Percentiles rank a stretch among this genome's conserved stretches.
Conservation (phyloP, 228 moss, liverwort and hornwort species). For the Sphagnum fallax region DNA sequence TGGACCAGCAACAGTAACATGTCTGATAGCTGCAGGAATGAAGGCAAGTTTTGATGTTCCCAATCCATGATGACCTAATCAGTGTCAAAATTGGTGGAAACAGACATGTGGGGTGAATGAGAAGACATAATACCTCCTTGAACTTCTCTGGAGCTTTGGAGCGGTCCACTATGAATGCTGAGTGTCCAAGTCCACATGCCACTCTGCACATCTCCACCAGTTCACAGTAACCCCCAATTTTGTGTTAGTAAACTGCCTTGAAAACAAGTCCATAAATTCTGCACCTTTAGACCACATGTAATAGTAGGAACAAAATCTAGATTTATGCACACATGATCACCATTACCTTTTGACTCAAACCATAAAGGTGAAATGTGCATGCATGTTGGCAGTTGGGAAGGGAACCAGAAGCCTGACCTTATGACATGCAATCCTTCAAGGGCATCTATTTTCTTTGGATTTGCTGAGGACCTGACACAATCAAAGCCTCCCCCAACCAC, state of each 20-base stretch:
- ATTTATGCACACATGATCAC: background rate
- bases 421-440: slow-evolving; percentile 81
- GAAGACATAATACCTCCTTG: slow-evolving; percentile 21
- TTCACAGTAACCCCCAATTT: background rate
- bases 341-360: too few species aligned
- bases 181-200: slow-evolving; percentile 80
- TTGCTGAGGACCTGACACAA: slow-evolving; percentile 67
- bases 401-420: slow-evolving; percentile 25
- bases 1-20: too few species aligned
- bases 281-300: background rate
- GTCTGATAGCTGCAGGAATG: too few species aligned
- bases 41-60: too few species aligned
- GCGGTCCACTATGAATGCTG: slow-evolving; percentile 56
- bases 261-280: background rate
- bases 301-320: background rate
- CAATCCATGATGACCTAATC: background rate
- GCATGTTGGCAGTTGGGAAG: background rate
- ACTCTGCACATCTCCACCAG: slow-evolving; percentile 39
- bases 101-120: background rate
- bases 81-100: background rate
- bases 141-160: slow-evolving; percentile 48
- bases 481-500: too few species aligned
- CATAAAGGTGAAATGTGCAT: background rate
- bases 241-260: background rate
- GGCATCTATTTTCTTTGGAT: slow-evolving; percentile 65